Evolutionary conservation across 352 stramenopile genomes (phyloP), one percentile per base, ranked within the genome.

Genomic region (Phytophthora cactorum): DNA sequence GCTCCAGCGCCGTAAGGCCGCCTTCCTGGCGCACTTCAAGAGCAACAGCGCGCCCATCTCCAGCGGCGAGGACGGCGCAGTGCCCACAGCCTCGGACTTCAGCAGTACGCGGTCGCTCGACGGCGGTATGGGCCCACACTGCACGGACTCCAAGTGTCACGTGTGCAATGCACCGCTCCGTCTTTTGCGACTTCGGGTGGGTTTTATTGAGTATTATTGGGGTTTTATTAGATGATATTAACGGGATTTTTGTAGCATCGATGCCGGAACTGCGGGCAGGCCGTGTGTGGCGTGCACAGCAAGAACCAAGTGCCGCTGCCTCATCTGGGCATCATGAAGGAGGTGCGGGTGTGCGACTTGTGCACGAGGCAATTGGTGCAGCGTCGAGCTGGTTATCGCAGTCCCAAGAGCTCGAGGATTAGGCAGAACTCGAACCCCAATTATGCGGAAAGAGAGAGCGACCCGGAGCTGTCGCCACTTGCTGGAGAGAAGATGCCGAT

Each of bases 221-320:
- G 39, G 57, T 32, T 38, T 45, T 46, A 63, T 28, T 39, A 15
- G 38, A n/a, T 54, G 22, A 58, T 62, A 60, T 59, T 31, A 10
- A 45, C 39, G 34, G 27, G 34, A 39, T 55, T 45, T 55, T 8
- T 52, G 32, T 43, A 90, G 77, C 84, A 91, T 62, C 81, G 80
- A 46, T 92, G 82, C 54, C 72, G 81, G 32, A 92, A 92, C 43
- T 92, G 84, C 43, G 74, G 74, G 10, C 59, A 79, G n/a, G 69
- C 82, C 4, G 84, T 92, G 15, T 92, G 84, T 41, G 78, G 82
- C 45, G 83, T 90, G 29, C 84, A 92, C 66, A 92, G 84, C 52
- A 89, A 86, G 59, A 91, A 92, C 68, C 84, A 92, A 63, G 79
- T 92, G 38, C 84, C 84, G 38, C 63, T 92, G 69, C 84, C 84